Evolutionary conservation across 208 protist species (phyloP).

Genomic region (Trypanosoma cruzi): DNA sequence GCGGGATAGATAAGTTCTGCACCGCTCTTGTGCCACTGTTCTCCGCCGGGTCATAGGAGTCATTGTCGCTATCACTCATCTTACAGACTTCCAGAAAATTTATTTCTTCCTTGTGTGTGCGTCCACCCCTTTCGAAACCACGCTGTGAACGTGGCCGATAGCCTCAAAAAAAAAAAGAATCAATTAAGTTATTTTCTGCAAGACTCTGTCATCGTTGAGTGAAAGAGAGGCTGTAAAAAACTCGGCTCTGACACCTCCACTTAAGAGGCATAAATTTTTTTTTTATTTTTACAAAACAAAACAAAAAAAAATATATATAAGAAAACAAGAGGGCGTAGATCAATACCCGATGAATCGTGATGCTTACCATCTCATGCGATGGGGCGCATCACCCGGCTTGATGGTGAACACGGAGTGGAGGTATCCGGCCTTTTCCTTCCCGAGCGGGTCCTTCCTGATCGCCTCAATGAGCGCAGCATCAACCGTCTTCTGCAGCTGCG

Average conservation of each 20-base stretch:
- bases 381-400: slow-evolving; percentile 78
- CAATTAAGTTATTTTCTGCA: too few species aligned
- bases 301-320: slow-evolving; percentile 26
- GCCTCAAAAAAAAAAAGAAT: too few species aligned
- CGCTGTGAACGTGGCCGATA: too few species aligned
- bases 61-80: slow-evolving; percentile 56
- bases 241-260: too few species aligned
- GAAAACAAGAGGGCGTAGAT: slow-evolving; percentile 23
- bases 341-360: slow-evolving; percentile 11
- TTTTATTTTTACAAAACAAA: slow-evolving; percentile 24
- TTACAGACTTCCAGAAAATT: too few species aligned
- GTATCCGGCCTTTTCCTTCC: slow-evolving; percentile 80
- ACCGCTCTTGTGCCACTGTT: slow-evolving; percentile 7
- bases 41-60: slow-evolving; percentile 55
- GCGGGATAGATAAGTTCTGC: not conserved
- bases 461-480: slow-evolving; percentile 72
- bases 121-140: not conserved
- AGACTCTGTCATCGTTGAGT: too few species aligned
- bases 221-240: too few species aligned
- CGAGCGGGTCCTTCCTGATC: slow-evolving; percentile 74
- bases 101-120: too few species aligned
- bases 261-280: too few species aligned
- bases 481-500: slow-evolving; percentile 77
- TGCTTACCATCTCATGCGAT: slow-evolving; percentile 88
- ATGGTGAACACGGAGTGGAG: slow-evolving; percentile 87